phyloP scores from a whole-genome alignment of 345 rosid genomes.

The Passiflora organensis region DNA sequence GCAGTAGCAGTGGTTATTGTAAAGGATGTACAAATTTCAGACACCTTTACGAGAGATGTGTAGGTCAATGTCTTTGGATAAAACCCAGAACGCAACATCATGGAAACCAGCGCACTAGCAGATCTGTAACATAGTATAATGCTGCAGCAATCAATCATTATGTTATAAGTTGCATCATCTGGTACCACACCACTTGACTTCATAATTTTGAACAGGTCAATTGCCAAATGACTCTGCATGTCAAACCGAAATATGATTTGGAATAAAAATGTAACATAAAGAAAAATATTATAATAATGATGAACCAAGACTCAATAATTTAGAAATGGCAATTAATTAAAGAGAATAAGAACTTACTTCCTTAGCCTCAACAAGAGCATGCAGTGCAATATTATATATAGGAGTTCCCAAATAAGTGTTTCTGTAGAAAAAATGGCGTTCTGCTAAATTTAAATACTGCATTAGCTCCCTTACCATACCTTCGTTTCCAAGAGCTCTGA shows the following conservation, averaged over 20 bases:
- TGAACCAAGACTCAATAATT: constrained; percentile 5
- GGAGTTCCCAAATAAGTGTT: constrained; percentile 37
- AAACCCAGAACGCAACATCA: constrained; percentile 79
- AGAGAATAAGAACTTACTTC: constrained; percentile 42
- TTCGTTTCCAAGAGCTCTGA: constrained; percentile 70
- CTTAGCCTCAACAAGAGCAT: constrained; percentile 51
- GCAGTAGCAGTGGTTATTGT: neutral
- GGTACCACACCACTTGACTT: constrained; percentile 36
- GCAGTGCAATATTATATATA: constrained; percentile 55
- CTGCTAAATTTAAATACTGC: constrained; percentile 42
- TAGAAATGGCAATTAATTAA: constrained; percentile 12
- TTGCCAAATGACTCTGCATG: constrained; percentile 50
- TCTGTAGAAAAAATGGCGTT: constrained; percentile 31
- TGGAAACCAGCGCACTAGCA: constrained; percentile 57
- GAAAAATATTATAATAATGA: neutral
- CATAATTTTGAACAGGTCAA: constrained; percentile 54
- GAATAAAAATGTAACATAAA: neutral
- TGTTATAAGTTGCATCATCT: constrained; percentile 48
- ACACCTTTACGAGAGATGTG: constrained; percentile 63
- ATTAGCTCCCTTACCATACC: constrained; percentile 66
- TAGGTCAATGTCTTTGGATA: constrained; percentile 37
- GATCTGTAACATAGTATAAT: constrained; percentile 38
- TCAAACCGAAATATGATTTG: constrained; percentile 16
- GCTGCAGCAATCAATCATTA: constrained; percentile 73
- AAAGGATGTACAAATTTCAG: too few species aligned